Conservation (phyloP, 2,329 filamentous ascomycete genomes). For the Harringtonia lauricola region DNA sequence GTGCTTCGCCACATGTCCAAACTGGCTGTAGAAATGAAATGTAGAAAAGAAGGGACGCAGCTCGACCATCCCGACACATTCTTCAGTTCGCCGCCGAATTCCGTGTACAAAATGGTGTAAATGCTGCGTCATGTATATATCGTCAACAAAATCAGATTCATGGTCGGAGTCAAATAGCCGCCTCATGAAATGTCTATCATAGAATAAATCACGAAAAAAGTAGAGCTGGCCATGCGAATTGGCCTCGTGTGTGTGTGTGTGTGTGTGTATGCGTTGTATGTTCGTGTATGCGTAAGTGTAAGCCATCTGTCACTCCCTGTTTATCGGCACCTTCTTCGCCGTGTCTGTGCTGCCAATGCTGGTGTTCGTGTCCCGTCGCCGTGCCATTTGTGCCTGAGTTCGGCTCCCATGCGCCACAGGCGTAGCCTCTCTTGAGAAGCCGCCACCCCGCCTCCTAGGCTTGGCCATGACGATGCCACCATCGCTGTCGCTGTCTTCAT, state of each 20-base stretch:
- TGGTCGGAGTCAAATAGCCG: background rate
- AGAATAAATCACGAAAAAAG: background rate
- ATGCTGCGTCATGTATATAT: no score
- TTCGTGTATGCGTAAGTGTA: no score
- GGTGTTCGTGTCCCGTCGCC: conserved; percentile 47
- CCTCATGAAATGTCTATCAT: background rate
- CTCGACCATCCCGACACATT: no score
- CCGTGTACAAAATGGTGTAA: no score
- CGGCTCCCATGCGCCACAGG: conserved; percentile 10
- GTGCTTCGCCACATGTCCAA: no score
- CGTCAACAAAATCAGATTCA: no score
- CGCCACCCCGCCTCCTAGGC: conserved; percentile 26
- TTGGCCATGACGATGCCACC: conserved; percentile 43
- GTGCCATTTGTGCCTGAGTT: conserved; percentile 19
- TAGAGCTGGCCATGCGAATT: no score
- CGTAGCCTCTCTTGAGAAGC: conserved; percentile 18
- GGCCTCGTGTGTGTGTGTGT: no score
- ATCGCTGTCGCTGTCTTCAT: conserved; percentile 43
- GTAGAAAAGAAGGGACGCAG: no score
- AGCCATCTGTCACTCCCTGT: background rate
- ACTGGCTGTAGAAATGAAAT: no score
- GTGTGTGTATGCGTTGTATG: no score
- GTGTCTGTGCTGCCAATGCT: conserved; percentile 53
- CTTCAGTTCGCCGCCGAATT: no score
- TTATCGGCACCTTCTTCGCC: conserved; percentile 41